Base-by-base conservation (phyloP, 2,329 filamentous ascomycete genomes). In the Botrytis deweyae region DNA sequence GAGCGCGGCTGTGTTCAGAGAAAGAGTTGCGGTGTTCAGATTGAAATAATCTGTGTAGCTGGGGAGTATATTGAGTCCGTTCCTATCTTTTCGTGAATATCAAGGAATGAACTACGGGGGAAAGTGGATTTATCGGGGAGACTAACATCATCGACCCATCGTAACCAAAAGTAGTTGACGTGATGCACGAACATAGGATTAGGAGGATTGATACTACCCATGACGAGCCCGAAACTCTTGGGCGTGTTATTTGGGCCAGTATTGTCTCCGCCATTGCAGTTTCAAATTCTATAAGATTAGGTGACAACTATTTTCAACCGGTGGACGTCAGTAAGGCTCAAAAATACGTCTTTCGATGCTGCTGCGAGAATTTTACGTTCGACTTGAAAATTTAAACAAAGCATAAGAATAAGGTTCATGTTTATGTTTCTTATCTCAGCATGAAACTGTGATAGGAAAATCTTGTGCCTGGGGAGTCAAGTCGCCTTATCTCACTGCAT, bases 61-160 rank as follows among this genome's bases (percentile, higher is more conserved):
- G 0, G 87, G 87, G 18, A 90, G 80, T 73, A 90, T 89, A 73
- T 88, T 87, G 33, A 90, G 82, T 0, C 86, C 87, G 74, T 89
- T 89, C 72, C 72, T 70, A 38, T 42, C 4, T 36, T 18, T 25
- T 42, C 20, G 36, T 59, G 38, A 63, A 22, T 42, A 63, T 63
- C 25, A 29, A 25, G 14, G 12, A 3, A n/a, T 55, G 25, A 16
- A 4, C 16, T n/a, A 55, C 12, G 49, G 5, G 12, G 4, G 7
- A 3, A n/a, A 14, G 49, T n/a, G 25, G 5, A 55, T 55, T 55
- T n/a, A 2, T 29, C 3, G 42, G 29, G 14, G 42, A 38, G 4
- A 70, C 55, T 33, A 42, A 73, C 81, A 77, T 76, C 76, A 77
- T 76, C 9, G 76, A 76, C 8, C 74, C 75, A 61, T 78, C 77